phyloP scores from a whole-genome alignment of 2,329 filamentous ascomycete species.

The Zymoseptoria tritici region DNA sequence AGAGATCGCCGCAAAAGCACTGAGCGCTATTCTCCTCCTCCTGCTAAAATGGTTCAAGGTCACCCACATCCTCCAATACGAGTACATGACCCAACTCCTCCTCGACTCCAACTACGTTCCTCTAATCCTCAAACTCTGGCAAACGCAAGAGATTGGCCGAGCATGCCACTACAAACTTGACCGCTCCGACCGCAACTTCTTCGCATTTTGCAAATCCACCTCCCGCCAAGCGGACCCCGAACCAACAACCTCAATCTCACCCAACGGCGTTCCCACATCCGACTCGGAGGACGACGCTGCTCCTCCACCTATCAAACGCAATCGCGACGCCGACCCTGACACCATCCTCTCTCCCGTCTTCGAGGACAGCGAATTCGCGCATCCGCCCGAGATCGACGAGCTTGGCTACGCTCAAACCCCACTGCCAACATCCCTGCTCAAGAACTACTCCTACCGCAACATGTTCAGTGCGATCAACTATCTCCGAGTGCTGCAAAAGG shows the following conservation, averaged over 20 bases:
- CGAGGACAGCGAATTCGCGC: slow-evolving; percentile 23
- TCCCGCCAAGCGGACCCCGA: slow-evolving; percentile 49
- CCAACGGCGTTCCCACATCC: slow-evolving; percentile 26
- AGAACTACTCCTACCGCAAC: slow-evolving; percentile 83
- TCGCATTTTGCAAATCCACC: slow-evolving; percentile 74
- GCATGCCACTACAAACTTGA: slow-evolving; percentile 81
- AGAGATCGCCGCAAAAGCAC: slow-evolving; percentile 84
- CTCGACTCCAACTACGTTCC: slow-evolving; percentile 94
- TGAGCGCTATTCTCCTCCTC: slow-evolving; percentile 81
- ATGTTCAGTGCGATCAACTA: slow-evolving; percentile 96
- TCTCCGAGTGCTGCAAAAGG: slow-evolving; percentile 91
- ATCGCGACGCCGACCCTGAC: slow-evolving; percentile 33
- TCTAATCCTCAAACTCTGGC: slow-evolving; percentile 84
- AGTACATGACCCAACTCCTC: slow-evolving; percentile 87
- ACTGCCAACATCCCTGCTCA: slow-evolving; percentile 69
- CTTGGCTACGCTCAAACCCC: slow-evolving; percentile 71
- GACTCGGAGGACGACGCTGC: slow-evolving; percentile 64
- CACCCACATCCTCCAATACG: slow-evolving; percentile 89
- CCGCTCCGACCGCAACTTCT: slow-evolving; percentile 78
- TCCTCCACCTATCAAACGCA: slow-evolving; percentile 67
- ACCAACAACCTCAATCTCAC: not conserved
- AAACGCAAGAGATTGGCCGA: slow-evolving; percentile 87
- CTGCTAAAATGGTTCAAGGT: slow-evolving; percentile 93
- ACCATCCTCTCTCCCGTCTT: slow-evolving; percentile 30
- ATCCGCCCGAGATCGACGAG: slow-evolving; percentile 66